Evolutionary conservation across 495 filamentous ascomycete species (phyloP).

Genomic region (Ascodesmis nigricans): DNA sequence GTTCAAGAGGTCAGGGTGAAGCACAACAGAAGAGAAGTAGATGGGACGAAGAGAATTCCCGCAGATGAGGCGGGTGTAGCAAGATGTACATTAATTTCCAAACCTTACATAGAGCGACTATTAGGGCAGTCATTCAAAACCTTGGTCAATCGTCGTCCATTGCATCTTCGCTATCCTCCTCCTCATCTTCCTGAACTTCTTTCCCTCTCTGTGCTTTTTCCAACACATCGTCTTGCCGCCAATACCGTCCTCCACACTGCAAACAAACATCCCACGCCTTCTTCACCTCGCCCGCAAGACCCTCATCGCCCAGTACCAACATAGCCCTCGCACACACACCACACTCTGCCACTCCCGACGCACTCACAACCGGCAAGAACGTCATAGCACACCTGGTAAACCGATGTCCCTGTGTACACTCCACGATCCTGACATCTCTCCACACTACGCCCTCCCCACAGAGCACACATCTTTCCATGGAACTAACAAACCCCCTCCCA

Average conservation of each 20-base stretch:
- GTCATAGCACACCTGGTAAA: constrained; percentile 20
- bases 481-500: constrained; percentile 18
- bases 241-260: constrained; percentile 22
- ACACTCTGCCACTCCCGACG: constrained; percentile 18
- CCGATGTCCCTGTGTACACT: constrained; percentile 19
- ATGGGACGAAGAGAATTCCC: too few relatives aligned
- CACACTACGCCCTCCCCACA: constrained; percentile 18
- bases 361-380: constrained; percentile 19
- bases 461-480: constrained; percentile 16
- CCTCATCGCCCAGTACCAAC: constrained; percentile 10
- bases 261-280: constrained; percentile 20
- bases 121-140: too few relatives aligned
- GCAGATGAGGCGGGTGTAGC: too few relatives aligned
- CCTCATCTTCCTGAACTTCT: too few relatives aligned
- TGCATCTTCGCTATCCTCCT: too few relatives aligned
- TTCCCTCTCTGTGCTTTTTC: too few relatives aligned
- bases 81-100: too few relatives aligned
- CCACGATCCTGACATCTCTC: constrained; percentile 18
- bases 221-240: too few relatives aligned
- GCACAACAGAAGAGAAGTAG: too few relatives aligned
- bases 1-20: too few relatives aligned
- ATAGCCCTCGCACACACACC: constrained; percentile 18
- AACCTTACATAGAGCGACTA: too few relatives aligned
- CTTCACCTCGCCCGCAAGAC: constrained; percentile 12
- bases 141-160: too few relatives aligned